These are phyloP conservation scores for Salvia sclarea DNA, from an alignment of 305 asterid species.

Conservation along the genomic window DNA sequence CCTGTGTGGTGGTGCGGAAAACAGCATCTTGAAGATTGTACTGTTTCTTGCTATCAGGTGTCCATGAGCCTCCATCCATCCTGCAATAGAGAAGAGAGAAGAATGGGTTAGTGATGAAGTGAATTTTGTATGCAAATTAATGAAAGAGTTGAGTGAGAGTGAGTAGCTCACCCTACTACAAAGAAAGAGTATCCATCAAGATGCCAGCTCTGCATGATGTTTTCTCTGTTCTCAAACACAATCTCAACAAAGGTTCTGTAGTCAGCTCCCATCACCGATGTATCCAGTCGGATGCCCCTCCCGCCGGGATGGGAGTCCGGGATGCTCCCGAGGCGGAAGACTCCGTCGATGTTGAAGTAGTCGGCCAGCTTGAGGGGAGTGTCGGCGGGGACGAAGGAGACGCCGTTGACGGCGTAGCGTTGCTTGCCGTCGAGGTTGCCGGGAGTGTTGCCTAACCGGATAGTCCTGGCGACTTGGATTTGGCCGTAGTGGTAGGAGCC, in stretches of 20 bases:
- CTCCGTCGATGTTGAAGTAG: constrained; percentile 58
- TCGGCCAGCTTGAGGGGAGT: constrained; percentile 81
- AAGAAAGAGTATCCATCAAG: constrained; percentile 75
- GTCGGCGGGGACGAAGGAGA: constrained; percentile 59
- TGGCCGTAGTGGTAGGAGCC: constrained; percentile 82
- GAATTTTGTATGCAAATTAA: too few species aligned
- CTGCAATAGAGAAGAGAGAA: constrained; percentile 35
- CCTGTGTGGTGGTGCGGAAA: constrained; percentile 67
- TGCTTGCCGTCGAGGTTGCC: constrained; percentile 46
- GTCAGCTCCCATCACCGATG: constrained; percentile 71
- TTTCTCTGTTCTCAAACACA: constrained; percentile 62
- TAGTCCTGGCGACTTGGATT: constrained; percentile 50
- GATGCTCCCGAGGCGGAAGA: constrained; percentile 64
- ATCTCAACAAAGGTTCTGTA: constrained; percentile 61
- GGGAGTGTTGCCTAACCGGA: constrained; percentile 42
- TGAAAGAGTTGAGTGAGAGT: too few species aligned
- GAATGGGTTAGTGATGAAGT: too few species aligned
- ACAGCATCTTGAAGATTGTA: constrained; percentile 69
- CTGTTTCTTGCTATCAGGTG: constrained; percentile 43
- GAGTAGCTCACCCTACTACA: too few species aligned
- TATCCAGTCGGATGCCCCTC: constrained; percentile 38
- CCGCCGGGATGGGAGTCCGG: constrained; percentile 44
- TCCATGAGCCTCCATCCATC: constrained; percentile 68
- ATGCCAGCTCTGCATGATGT: constrained; percentile 61
- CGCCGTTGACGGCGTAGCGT: constrained; percentile 68